Percentiles rank a stretch among this genome's conserved stretches.
Evolutionary conservation across 2,329 filamentous ascomycete genomes (phyloP).

Genomic region (Paecilomyces niveus): DNA sequence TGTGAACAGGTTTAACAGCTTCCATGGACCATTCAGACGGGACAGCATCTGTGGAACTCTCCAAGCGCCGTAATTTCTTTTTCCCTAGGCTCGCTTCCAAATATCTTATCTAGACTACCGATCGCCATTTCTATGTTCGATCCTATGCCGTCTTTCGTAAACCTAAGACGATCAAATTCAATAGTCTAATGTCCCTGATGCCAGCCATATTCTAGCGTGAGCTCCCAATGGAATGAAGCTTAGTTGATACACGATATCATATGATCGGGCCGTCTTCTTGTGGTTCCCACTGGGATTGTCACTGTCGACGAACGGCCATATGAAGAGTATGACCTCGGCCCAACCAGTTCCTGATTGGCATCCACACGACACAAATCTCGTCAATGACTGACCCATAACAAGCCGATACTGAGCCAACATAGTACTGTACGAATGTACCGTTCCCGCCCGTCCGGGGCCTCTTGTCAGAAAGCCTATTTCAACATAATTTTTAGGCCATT

Average conservation of each 20-base stretch:
- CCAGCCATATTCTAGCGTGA: background rate
- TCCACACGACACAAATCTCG: background rate
- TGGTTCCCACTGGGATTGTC: background rate
- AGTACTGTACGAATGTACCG: background rate
- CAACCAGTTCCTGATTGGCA: background rate
- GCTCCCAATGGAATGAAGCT: background rate
- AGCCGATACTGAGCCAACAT: background rate
- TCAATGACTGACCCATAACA: background rate
- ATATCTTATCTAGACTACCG: background rate
- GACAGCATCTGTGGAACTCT: background rate
- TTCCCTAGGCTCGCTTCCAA: background rate
- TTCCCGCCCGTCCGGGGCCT: background rate
- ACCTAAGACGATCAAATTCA: background rate
- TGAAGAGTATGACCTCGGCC: background rate
- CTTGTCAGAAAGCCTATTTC: background rate
- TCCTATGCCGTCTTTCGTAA: background rate
- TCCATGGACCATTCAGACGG: background rate
- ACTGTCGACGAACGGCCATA: background rate
- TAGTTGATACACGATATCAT: background rate
- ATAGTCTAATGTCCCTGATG: background rate
- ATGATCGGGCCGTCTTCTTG: background rate
- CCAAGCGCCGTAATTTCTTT: background rate
- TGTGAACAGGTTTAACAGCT: background rate
- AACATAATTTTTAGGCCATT: background rate
- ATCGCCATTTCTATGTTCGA: background rate